Evolutionary conservation across 345 rosid species (phyloP), one percentile per base, ranked within the genome.

Genomic region (Hibiscus syriacus): DNA sequence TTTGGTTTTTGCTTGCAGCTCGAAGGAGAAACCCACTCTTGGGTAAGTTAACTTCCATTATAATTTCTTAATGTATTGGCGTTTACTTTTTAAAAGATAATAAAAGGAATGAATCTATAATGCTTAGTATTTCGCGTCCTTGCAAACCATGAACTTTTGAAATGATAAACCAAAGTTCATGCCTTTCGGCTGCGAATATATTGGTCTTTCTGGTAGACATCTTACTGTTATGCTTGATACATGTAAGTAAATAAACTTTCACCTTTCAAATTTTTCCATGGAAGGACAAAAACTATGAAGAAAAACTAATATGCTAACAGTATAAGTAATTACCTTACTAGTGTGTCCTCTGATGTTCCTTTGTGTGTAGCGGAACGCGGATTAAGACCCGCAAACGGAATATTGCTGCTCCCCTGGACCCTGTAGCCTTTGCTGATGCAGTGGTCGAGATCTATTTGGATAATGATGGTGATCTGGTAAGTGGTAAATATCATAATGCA

Each of bases 351-450:
- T 34, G 38, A 34, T 34, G 9, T 34, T 36, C 39, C 49, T 16
- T 43, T 13, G 13, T 75, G 54, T 66, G 55, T 78, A 92, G 97
- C 77, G 97, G 99, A 70, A 86, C 96, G 99, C 97, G 97, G 97
- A 94, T 94, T 91, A 94, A 94, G 97, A 82, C 97, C 99, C 99
- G 99, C 99, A 94, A 94, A 83, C 87, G 97, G 88, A 94, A 94
- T 74, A 94, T 94, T 64, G 88, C 97, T 9, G 92, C 92, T 14
- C 97, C 99, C 9, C 82, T 89, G 81, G 97, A 89, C 92, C 94
- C 99, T 91, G 95, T 96, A 76, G 89, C 95, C 25, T 91, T 91
- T 81, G 83, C 99, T 23, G 97, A 89, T 87, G 96, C 92, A 75
- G 95, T 94, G 89, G 90, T 94, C 83, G 89, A 85, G 92, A 91